Percentiles rank a stretch among this genome's conserved stretches.
Conservation (phyloP, 768 basidiomycete species). For the Naganishia antarctica region DNA sequence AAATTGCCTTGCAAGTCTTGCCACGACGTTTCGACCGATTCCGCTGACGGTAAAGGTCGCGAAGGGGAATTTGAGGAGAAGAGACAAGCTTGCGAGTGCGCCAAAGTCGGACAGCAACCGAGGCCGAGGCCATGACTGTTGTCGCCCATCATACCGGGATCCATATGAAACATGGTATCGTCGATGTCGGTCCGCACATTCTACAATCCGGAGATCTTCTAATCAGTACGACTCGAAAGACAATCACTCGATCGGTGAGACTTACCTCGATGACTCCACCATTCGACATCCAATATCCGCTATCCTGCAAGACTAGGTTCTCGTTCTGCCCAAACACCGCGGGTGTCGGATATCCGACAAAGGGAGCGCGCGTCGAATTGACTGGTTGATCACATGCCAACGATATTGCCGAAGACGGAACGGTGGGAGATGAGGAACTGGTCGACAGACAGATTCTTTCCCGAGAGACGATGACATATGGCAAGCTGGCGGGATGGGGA, state of each 20-base stretch:
- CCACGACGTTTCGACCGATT: background rate
- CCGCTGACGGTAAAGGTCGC: background rate
- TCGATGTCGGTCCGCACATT: background rate
- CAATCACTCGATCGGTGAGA: no score
- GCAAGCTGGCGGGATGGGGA: background rate
- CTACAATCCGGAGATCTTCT: background rate
- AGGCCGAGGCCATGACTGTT: background rate
- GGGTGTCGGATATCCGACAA: no score
- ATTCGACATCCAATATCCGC: no score
- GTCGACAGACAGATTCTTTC: background rate
- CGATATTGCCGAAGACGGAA: background rate
- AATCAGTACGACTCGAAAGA: no score
- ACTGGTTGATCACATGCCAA: background rate
- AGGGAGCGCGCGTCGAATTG: no score
- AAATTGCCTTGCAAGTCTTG: background rate
- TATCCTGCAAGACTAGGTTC: no score
- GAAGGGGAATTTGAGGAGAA: background rate
- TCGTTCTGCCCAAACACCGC: no score
- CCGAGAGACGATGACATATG: slow-evolving; percentile 4
- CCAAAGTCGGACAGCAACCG: background rate
- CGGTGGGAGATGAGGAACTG: background rate
- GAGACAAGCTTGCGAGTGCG: background rate
- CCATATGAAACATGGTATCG: background rate
- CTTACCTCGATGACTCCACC: no score
- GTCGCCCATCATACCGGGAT: background rate